Conservation (phyloP, 2,329 filamentous ascomycete species). For the Elsinoe australis region DNA sequence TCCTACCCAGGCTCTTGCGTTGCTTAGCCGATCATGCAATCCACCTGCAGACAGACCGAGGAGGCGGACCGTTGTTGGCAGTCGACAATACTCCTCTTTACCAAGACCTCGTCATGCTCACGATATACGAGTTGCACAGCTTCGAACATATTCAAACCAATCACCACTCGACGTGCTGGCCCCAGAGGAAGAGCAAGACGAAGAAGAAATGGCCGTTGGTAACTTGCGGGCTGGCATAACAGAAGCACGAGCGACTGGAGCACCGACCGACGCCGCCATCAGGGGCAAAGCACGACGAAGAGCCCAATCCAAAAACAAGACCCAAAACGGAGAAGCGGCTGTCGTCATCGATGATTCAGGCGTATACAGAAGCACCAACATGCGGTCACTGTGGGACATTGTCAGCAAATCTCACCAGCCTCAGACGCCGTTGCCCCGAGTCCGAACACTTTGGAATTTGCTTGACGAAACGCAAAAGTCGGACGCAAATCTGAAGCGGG, state of each 20-base stretch:
- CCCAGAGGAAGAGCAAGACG: neutral
- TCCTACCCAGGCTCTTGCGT: slow-evolving; percentile 38
- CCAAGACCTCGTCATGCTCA: neutral
- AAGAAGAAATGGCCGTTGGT: neutral
- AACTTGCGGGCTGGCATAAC: too few relatives aligned
- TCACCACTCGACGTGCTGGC: slow-evolving; percentile 3
- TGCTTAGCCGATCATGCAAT: neutral
- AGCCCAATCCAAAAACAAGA: too few relatives aligned
- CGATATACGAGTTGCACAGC: slow-evolving; percentile 7
- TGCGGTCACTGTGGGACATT: neutral
- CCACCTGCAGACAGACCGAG: neutral
- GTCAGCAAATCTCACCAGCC: neutral
- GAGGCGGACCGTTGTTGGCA: slow-evolving; percentile 5
- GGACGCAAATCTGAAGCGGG: neutral
- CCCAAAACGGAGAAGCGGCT: too few relatives aligned
- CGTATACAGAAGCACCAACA: neutral
- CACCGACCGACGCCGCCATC: too few relatives aligned
- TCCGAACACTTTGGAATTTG: slow-evolving; percentile 2
- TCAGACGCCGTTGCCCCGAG: neutral
- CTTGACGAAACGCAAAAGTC: neutral
- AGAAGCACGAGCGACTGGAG: too few relatives aligned
- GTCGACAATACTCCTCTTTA: slow-evolving; percentile 3
- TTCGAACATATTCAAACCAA: slow-evolving; percentile 6
- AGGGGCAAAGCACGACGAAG: too few relatives aligned
- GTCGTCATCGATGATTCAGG: too few relatives aligned